phyloP scores from a whole-genome alignment of 2,329 filamentous ascomycete species.

The Fusarium virguliforme region DNA sequence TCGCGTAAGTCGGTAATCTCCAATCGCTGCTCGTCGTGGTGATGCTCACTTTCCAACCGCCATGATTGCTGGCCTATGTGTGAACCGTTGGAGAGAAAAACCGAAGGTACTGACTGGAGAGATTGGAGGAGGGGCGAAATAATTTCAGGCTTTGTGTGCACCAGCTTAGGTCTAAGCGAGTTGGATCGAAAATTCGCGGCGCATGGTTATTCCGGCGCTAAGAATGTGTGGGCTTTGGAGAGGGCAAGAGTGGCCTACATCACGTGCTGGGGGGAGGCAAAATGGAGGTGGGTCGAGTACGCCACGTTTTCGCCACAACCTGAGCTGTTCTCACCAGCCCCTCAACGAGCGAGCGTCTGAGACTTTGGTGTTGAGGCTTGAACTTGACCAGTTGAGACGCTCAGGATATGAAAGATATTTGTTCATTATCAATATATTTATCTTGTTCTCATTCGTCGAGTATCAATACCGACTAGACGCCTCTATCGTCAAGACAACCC shows the following conservation, averaged over 20 bases:
- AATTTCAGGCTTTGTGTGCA: slow-evolving; percentile 62
- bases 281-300: neutral
- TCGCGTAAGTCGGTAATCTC: slow-evolving; percentile 46
- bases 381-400: neutral
- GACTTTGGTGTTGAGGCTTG: neutral
- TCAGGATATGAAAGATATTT: neutral
- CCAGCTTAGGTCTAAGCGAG: slow-evolving; percentile 60
- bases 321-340: slow-evolving; percentile 2
- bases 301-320: slow-evolving; percentile 25
- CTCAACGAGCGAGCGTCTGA: neutral
- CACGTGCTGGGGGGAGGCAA: slow-evolving; percentile 40
- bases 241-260: slow-evolving; percentile 33
- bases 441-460: neutral
- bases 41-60: slow-evolving; percentile 72
- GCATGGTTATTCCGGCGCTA: slow-evolving; percentile 52
- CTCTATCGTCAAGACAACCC: neutral
- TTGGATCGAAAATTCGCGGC: slow-evolving; percentile 49
- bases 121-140: slow-evolving; percentile 61
- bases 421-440: neutral
- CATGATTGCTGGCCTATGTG: slow-evolving; percentile 70
- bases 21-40: slow-evolving; percentile 25
- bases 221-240: slow-evolving; percentile 34
- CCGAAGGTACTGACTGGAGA: slow-evolving; percentile 62
- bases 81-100: slow-evolving; percentile 61
- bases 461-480: neutral